Conservation (phyloP, 2,329 filamentous ascomycete species). For the Chrysoporthe puriensis region DNA sequence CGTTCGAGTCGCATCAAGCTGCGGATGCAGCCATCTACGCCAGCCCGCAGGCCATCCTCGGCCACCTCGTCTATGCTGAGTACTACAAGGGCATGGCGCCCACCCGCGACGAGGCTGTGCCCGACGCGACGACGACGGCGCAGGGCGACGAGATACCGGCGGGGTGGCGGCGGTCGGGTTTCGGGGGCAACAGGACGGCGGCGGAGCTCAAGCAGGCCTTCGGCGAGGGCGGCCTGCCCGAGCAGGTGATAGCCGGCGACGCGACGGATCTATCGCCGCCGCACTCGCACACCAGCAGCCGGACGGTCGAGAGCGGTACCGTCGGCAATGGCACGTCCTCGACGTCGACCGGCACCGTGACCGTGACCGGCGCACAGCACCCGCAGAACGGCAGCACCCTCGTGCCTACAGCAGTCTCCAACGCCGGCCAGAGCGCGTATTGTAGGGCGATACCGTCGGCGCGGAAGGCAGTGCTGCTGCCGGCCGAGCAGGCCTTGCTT, state of each 20-base stretch:
- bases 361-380: constrained; percentile 37
- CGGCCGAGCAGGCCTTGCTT: constrained; percentile 71
- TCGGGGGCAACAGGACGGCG: constrained; percentile 29
- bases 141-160: constrained; percentile 32
- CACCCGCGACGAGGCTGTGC: constrained; percentile 64
- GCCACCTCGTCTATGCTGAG: constrained; percentile 72
- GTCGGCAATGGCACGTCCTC: constrained; percentile 49
- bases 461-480: constrained; percentile 65
- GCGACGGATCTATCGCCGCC: constrained; percentile 44
- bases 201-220: constrained; percentile 41
- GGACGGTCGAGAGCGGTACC: constrained; percentile 62
- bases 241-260: constrained; percentile 31
- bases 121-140: constrained; percentile 50
- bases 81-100: constrained; percentile 69
- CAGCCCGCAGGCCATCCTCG: constrained; percentile 73
- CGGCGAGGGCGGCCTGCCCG: constrained; percentile 39
- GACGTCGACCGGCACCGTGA: constrained; percentile 46
- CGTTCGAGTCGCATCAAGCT: constrained; percentile 74
- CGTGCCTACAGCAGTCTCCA: constrained; percentile 5
- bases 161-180: constrained; percentile 31
- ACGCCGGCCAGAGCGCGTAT: constrained; percentile 41
- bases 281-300: constrained; percentile 54
- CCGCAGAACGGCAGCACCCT: constrained; percentile 27
- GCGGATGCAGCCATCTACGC: constrained; percentile 71
- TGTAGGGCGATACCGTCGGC: constrained; percentile 70